Conservation (phyloP, 2,329 filamentous ascomycete species). For the Didymella pinodella region DNA sequence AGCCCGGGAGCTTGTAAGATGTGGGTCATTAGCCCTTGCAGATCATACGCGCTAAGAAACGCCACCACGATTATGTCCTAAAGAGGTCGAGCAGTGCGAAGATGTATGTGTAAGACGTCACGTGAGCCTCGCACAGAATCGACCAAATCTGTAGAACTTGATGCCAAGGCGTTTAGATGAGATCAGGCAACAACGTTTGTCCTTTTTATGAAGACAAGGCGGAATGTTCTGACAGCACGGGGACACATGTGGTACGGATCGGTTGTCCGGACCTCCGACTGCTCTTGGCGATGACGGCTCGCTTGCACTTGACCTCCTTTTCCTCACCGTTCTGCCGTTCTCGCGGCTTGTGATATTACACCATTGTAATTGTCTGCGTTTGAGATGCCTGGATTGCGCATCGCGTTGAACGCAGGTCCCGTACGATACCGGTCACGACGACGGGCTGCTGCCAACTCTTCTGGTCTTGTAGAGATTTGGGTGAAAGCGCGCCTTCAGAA, state of each 20-base stretch:
- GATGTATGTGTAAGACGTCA: not conserved
- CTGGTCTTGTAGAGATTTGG: not conserved
- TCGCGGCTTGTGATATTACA: not conserved
- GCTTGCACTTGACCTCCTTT: not conserved
- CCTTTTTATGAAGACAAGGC: not conserved
- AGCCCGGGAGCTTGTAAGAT: not conserved
- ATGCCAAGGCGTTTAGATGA: not conserved
- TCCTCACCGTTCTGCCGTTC: not conserved
- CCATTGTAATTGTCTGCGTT: too few relatives aligned
- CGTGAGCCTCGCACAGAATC: conserved; percentile 1
- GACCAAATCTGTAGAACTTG: not conserved
- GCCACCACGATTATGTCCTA: conserved; percentile 2
- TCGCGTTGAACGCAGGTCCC: too few relatives aligned
- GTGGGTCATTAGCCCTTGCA: not conserved
- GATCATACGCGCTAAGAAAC: conserved; percentile 7
- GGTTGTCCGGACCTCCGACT: not conserved
- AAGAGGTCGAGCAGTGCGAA: conserved; percentile 9
- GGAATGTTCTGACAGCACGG: not conserved
- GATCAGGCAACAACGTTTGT: not conserved
- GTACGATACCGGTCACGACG: not conserved
- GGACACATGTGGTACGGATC: not conserved
- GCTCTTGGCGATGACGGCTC: not conserved
- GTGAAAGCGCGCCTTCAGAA: too few relatives aligned
- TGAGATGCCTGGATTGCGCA: not conserved
- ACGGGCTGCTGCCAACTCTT: not conserved